phyloP scores from a whole-genome alignment of 1,284 basidiomycete genomes.

The Ganoderma meredithae region DNA sequence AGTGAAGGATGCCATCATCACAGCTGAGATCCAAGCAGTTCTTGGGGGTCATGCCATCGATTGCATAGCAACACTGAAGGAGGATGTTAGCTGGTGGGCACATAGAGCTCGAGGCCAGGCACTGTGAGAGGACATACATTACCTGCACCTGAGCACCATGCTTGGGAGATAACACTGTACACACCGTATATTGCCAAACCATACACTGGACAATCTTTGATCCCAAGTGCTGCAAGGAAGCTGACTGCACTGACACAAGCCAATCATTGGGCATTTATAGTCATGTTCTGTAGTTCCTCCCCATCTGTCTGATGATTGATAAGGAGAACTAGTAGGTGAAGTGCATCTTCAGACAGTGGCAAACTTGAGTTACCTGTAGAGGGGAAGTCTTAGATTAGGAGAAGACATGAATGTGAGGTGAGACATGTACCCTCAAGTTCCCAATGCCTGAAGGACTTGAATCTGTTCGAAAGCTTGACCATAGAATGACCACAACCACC shows the following conservation, averaged over 20 bases:
- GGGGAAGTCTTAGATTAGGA: no score
- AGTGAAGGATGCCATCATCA: neutral
- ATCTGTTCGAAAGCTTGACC: no score
- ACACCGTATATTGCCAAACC: constrained; percentile 4
- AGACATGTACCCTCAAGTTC: no score
- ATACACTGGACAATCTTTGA: constrained; percentile 15
- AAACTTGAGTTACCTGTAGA: neutral
- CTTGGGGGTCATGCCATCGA: neutral
- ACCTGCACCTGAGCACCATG: constrained; percentile 1
- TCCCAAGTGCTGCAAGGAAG: constrained; percentile 12
- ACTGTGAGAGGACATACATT: neutral
- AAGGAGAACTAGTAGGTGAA: constrained; percentile 1
- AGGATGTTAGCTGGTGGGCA: neutral
- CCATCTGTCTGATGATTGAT: neutral
- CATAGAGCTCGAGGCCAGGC: no score
- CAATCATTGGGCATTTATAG: constrained; percentile 3
- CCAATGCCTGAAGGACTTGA: no score
- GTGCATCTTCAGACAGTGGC: neutral
- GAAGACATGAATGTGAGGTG: no score
- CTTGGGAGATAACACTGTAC: neutral
- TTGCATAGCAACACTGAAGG: neutral
- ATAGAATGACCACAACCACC: no score
- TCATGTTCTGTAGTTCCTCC: neutral
- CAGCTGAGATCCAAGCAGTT: neutral
- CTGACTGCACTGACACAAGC: constrained; percentile 9